phyloP scores from a whole-genome alignment of 2,329 filamentous ascomycete genomes.

The Incumbomyces lentus region DNA sequence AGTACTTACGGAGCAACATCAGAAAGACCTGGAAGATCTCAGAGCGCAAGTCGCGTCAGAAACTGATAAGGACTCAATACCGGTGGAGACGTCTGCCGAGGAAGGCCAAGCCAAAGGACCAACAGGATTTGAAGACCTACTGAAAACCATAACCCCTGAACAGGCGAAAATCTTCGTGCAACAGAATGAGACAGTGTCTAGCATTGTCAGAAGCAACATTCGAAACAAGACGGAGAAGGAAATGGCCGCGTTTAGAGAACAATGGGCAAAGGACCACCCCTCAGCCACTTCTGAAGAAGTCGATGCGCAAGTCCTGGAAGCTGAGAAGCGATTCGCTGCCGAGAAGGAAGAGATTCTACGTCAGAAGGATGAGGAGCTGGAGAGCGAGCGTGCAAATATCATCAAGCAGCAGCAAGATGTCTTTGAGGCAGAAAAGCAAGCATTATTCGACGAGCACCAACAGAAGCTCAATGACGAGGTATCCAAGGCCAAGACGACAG shows the following conservation, averaged over 20 bases:
- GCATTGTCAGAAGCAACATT: constrained; percentile 49
- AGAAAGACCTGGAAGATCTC: constrained; percentile 33
- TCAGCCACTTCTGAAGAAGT: constrained; percentile 1
- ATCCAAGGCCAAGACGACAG: constrained; percentile 42
- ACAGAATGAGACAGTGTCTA: constrained; percentile 39
- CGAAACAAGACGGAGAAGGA: constrained; percentile 29
- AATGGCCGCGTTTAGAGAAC: constrained; percentile 4
- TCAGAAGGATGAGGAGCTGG: constrained; percentile 33
- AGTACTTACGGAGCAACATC: constrained; percentile 25
- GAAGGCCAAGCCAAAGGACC: constrained; percentile 13
- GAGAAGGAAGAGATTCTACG: constrained; percentile 22
- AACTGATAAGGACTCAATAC: background rate
- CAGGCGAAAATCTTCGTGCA: constrained; percentile 42
- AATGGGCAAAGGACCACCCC: constrained; percentile 5
- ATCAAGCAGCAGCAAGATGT: constrained; percentile 29
- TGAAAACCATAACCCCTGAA: constrained; percentile 36
- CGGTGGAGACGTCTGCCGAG: constrained; percentile 16
- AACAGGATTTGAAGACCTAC: constrained; percentile 23
- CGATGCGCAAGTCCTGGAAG: background rate
- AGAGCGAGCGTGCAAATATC: constrained; percentile 28
- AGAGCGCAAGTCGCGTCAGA: constrained; percentile 20
- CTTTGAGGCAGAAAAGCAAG: constrained; percentile 31
- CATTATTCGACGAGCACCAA: constrained; percentile 39
- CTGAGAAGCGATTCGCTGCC: constrained; percentile 13
- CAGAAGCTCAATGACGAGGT: constrained; percentile 45